A percentile compares a stretch with the other conserved stretches of the same genome.
These are phyloP conservation scores for Tulasnella sp. DNA, from an alignment of 768 basidiomycete genomes.

Conservation along the genomic window DNA sequence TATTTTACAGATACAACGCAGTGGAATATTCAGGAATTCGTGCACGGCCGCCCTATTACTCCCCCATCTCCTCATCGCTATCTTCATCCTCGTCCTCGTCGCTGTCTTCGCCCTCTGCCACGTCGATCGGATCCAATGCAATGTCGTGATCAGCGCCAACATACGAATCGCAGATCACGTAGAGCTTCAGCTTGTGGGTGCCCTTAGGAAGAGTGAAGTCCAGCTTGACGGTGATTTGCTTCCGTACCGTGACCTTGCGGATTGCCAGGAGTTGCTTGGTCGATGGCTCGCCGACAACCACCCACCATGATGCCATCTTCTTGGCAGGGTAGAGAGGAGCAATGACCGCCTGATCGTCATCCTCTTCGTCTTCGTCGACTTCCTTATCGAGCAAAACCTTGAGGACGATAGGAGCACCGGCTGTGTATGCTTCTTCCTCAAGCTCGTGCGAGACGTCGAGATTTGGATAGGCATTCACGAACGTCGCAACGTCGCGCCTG, in stretches of 20 bases:
- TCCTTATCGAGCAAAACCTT: conserved; percentile 76
- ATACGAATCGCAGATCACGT: conserved; percentile 89
- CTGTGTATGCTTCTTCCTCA: conserved; percentile 74
- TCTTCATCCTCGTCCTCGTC: conserved; percentile 60
- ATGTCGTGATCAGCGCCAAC: conserved; percentile 90
- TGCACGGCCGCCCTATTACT: background rate
- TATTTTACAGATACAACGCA: background rate
- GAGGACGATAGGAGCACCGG: conserved; percentile 73
- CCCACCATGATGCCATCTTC: conserved; percentile 96
- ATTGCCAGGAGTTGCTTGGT: conserved; percentile 77
- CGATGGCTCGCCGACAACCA: conserved; percentile 79
- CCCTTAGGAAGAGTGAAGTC: conserved; percentile 87
- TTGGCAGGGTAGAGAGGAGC: conserved; percentile 87
- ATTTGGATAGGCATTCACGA: conserved; percentile 97
- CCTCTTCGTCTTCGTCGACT: conserved; percentile 62
- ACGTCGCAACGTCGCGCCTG: conserved; percentile 89
- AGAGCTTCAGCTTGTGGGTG: conserved; percentile 70
- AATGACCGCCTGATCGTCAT: conserved; percentile 72
- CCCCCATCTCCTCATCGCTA: conserved; percentile 37
- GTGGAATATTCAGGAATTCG: background rate
- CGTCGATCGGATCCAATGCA: conserved; percentile 69
- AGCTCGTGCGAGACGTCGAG: conserved; percentile 83
- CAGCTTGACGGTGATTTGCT: conserved; percentile 71
- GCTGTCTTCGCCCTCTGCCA: conserved; percentile 85
- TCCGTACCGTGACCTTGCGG: conserved; percentile 75